A percentile compares a stretch with the other conserved stretches of the same genome.
Conservation (phyloP, 2,329 filamentous ascomycete species). For the Pestalotiopsis fici region DNA sequence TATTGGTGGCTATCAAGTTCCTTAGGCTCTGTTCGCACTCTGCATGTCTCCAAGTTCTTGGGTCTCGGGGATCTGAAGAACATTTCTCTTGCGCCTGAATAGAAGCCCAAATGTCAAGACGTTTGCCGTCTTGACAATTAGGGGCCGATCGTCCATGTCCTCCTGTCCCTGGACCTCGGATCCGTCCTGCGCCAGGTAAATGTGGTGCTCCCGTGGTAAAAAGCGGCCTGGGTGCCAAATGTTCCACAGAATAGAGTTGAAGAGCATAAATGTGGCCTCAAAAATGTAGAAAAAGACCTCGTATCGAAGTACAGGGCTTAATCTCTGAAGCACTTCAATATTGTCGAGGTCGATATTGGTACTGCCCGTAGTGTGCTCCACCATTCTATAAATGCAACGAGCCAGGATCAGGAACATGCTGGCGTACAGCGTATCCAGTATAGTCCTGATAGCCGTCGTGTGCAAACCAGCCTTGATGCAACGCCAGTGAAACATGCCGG, state of each 20-base stretch:
- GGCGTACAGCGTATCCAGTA: conserved; percentile 51
- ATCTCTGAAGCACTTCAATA: conserved; percentile 32
- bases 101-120: too few relatives aligned
- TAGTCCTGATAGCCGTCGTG: conserved; percentile 28
- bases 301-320: conserved; percentile 51
- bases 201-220: conserved; percentile 47
- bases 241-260: conserved; percentile 52
- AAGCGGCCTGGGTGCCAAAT: conserved; percentile 50
- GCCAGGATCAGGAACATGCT: conserved; percentile 49
- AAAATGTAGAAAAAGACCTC: conserved; percentile 64
- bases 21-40: too few relatives aligned
- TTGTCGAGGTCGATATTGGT: conserved; percentile 38
- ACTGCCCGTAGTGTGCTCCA: conserved; percentile 59
- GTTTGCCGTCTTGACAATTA: too few relatives aligned
- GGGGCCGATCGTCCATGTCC: too few relatives aligned
- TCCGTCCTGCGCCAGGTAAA: conserved; percentile 53
- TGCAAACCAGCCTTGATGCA: conserved; percentile 38
- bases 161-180: too few relatives aligned
- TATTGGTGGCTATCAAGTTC: too few relatives aligned
- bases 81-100: too few relatives aligned
- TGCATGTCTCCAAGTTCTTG: too few relatives aligned
- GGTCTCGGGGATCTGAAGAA: too few relatives aligned
- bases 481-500: conserved; percentile 48
- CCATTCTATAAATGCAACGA: conserved; percentile 57
- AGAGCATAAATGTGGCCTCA: conserved; percentile 53